Base-by-base conservation (phyloP, 148 eudicot species). In the Amaranthus hypochondriacus region DNA sequence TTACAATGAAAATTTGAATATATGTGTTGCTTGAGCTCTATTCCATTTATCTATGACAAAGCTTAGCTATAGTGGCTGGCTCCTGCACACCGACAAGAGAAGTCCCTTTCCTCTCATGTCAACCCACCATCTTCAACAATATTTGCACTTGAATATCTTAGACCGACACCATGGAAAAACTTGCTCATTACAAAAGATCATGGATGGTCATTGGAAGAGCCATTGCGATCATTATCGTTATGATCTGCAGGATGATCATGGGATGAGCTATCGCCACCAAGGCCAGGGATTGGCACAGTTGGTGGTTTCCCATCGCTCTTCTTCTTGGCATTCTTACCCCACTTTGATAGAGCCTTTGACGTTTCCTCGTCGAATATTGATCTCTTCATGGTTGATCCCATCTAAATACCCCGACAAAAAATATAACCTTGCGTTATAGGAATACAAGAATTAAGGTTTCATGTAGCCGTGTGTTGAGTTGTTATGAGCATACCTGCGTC, bases 311-410 rank as follows among this genome's bases (percentile, higher is more conserved):
- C 76, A 1, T 83, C 83, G 0, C 64, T 72, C 80, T 80, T 85
- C 76, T 87, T 84, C 77, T 80, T 69, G 9, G 90, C 93, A 56
- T 81, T 81, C 78, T 84, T 84, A 14, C 86, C 90, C 97, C 98
- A 95, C 49, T 79, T 83, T 86, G 61, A 83, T 47, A 92, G 77
- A 51, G 98, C 97, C 79, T 90, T 88, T 49, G 92, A 83, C 4
- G 98, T 95, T 81, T 95, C 92, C 44, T 88, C 98, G 39, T 95
- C 98, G 55, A 95, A 95, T 7, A 95, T 87, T 3, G 97, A 83
- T 76, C 79, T 83, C 81, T 95, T 95, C 96, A 95, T 95, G 11
- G 79, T 83, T 73, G 97, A 92, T 76, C 98, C 98, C 98, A 95
- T 95, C 98, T 94, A 52, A 69, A 59, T 12, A 78, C 13, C 6